Evolutionary conservation across 2,329 filamentous ascomycete genomes (phyloP), one percentile per base, ranked within the genome.

Genomic region (Penicillium sp.): DNA sequence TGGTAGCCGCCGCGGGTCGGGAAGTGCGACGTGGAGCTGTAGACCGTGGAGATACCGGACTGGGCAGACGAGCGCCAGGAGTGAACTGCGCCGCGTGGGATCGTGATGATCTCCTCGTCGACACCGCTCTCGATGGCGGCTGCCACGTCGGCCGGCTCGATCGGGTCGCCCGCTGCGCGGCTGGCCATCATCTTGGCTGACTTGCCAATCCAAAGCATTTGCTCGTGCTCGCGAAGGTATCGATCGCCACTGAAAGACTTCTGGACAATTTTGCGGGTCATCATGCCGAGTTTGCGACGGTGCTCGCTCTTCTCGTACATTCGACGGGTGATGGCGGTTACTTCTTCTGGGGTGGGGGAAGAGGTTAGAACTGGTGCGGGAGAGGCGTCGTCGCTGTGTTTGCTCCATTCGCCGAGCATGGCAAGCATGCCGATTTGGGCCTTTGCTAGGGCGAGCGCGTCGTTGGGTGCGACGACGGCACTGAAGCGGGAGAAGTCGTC

Each of bases 381-480:
- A 11, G 69, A 70, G 3, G 72, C 71, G 58, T 85, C 83, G 1
- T 81, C 79, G 3, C 82, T 80, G 63, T 83, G 86, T 45, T 80
- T 72, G 49, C 78, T 74, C 84, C 84, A 87, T 63, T 84, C 80
- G 4, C 82, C 84, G 1, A 85, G 71, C 74, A 87, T 79, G 7
- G 78, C 82, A 11, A 87, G 76, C 60, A 87, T 78, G 52, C 81
- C 81, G 58, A 87, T 81, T 62, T 87, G 84, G 0, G 84, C 84
- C 23, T 80, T 76, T 1, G 84, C 84, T 1, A 87, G 74, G 4
- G 81, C 79, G 35, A 78, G 77, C 4, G 84, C 78, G 65, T 87
- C 84, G 61, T 87, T 87, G 2, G 84, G 84, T 13, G 84, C 81
- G 2, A 87, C 83, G 5, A 87, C 81, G 53, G 83, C 84, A 58